Conservation (phyloP, 1,284 basidiomycete species). For the Cryptococcus neoformans region DNA sequence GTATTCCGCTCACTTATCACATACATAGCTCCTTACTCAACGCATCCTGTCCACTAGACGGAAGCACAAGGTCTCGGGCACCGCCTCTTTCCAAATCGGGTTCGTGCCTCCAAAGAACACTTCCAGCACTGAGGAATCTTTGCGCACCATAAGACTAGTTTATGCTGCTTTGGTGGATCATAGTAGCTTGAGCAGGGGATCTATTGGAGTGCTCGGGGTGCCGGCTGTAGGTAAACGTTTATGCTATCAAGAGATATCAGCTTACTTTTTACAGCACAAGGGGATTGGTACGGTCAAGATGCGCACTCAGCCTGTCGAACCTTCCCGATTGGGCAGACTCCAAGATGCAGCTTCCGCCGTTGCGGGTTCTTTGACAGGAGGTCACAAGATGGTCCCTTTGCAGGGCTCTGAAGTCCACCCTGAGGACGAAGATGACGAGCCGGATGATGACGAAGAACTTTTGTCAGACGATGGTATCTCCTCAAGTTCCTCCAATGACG, state of each 20-base stretch:
- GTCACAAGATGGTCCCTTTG: slow-evolving; percentile 19
- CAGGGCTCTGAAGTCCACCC: slow-evolving; percentile 1
- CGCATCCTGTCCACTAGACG: slow-evolving; percentile 61
- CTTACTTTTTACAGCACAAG: slow-evolving; percentile 60
- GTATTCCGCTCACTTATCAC: neutral
- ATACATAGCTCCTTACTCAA: slow-evolving; percentile 56
- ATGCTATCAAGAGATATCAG: slow-evolving; percentile 1
- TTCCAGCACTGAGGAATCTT: slow-evolving; percentile 20
- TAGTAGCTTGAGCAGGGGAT: slow-evolving; percentile 55
- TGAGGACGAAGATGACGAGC: slow-evolving; percentile 1
- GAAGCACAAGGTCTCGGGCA: slow-evolving; percentile 55
- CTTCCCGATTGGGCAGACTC: slow-evolving; percentile 5
- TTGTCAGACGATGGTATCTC: slow-evolving; percentile 69
- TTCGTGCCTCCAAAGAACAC: slow-evolving; percentile 57
- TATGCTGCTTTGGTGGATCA: slow-evolving; percentile 65
- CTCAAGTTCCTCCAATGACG: slow-evolving; percentile 60
- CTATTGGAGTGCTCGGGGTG: slow-evolving; percentile 54
- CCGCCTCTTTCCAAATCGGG: slow-evolving; percentile 70
- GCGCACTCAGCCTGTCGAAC: slow-evolving; percentile 1
- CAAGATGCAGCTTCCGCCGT: slow-evolving; percentile 21
- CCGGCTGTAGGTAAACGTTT: slow-evolving; percentile 63
- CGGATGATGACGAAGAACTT: slow-evolving; percentile 47
- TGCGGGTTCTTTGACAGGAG: slow-evolving; percentile 18
- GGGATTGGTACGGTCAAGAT: slow-evolving; percentile 74
- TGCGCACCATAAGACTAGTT: slow-evolving; percentile 47